A percentile compares a stretch with the other conserved stretches of the same genome.
Evolutionary conservation across 2,329 filamentous ascomycete genomes (phyloP).

Genomic region (Apiospora malaysiana): DNA sequence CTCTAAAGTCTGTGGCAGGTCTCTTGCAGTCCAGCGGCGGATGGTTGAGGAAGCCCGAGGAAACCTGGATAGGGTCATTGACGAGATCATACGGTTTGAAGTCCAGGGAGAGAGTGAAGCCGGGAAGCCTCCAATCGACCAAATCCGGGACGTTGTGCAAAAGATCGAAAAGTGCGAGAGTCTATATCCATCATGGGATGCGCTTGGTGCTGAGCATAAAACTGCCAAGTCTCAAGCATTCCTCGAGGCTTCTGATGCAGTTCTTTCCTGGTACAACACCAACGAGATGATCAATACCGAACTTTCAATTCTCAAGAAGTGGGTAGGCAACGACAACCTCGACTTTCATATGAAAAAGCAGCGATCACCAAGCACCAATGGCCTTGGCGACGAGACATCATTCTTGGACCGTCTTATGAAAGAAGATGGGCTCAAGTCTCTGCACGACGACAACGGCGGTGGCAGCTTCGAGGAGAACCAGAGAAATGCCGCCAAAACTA

Average conservation of each 20-base stretch:
- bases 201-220: conserved; percentile 77
- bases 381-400: conserved; percentile 85
- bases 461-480: conserved; percentile 41
- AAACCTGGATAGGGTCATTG: conserved; percentile 75
- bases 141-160: conserved; percentile 86
- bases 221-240: conserved; percentile 78
- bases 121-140: conserved; percentile 84
- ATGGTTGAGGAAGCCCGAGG: conserved; percentile 85
- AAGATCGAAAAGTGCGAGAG: conserved; percentile 90
- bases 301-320: conserved; percentile 86
- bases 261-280: conserved; percentile 96
- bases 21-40: conserved; percentile 81
- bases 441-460: conserved; percentile 85
- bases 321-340: conserved; percentile 95
- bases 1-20: conserved; percentile 82
- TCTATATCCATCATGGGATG: conserved; percentile 80
- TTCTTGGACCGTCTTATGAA: conserved; percentile 96
- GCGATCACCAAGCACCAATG: conserved; percentile 70
- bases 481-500: conserved; percentile 46
- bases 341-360: conserved; percentile 83
- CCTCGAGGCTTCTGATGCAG: conserved; percentile 81
- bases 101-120: conserved; percentile 93
- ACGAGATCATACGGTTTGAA: conserved; percentile 90
- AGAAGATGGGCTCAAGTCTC: conserved; percentile 89
- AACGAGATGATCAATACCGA: conserved; percentile 96